Evolutionary conservation across 2,329 filamentous ascomycete species (phyloP).

Genomic region (Fusarium sp.): DNA sequence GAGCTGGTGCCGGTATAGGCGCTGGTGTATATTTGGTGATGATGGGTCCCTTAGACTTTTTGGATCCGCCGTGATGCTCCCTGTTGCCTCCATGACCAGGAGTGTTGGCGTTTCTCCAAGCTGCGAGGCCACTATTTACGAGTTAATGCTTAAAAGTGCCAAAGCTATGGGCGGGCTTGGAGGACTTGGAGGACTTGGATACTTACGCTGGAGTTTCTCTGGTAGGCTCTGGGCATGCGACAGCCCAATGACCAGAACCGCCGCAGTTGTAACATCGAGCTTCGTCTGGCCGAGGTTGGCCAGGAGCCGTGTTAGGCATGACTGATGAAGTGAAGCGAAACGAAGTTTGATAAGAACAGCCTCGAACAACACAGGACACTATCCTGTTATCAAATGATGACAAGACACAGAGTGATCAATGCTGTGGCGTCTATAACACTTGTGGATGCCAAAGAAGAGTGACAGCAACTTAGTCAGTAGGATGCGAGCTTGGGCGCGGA

Average conservation of each 20-base stretch:
- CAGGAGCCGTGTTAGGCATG: slow-evolving; percentile 51
- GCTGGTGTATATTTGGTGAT: slow-evolving; percentile 55
- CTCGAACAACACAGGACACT: slow-evolving; percentile 14
- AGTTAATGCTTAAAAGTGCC: slow-evolving; percentile 23
- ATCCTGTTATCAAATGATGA: background rate
- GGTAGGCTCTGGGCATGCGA: slow-evolving; percentile 66
- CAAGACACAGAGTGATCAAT: slow-evolving; percentile 3
- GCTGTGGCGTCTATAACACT: slow-evolving; percentile 15
- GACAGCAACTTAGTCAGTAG: slow-evolving; percentile 20
- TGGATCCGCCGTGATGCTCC: slow-evolving; percentile 50
- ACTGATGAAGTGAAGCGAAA: slow-evolving; percentile 2
- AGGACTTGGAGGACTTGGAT: background rate
- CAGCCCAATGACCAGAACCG: slow-evolving; percentile 63
- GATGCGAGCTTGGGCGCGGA: slow-evolving; percentile 27
- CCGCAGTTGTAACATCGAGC: slow-evolving; percentile 69
- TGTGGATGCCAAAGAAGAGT: slow-evolving; percentile 15
- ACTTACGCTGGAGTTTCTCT: slow-evolving; percentile 65
- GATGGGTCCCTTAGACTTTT: slow-evolving; percentile 53
- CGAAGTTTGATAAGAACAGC: slow-evolving; percentile 1
- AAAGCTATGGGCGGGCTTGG: background rate
- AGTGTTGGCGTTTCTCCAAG: slow-evolving; percentile 54
- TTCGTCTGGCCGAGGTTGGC: slow-evolving; percentile 53
- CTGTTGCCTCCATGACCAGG: slow-evolving; percentile 45
- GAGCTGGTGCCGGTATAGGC: slow-evolving; percentile 38
- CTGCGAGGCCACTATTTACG: slow-evolving; percentile 52